A percentile compares a stretch with the other conserved stretches of the same genome.
These are phyloP conservation scores for Colletotrichum chlorophyti DNA, from an alignment of 2,329 filamentous ascomycete species.

Conservation along the genomic window DNA sequence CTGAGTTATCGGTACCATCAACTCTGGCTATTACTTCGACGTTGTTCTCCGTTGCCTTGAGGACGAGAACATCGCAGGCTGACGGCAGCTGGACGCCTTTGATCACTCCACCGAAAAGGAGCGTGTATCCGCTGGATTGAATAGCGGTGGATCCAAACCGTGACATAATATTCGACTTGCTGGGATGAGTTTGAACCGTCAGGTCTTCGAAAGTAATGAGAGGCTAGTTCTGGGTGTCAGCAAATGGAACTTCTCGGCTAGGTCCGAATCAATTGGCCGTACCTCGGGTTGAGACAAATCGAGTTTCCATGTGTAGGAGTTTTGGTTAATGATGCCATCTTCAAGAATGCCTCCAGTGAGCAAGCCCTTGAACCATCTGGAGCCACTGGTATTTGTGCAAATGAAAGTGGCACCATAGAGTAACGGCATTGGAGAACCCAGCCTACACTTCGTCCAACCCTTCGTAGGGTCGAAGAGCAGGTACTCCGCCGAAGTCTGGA, in stretches of 20 bases:
- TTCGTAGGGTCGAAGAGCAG: slow-evolving; percentile 56
- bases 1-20: slow-evolving; percentile 38
- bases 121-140: slow-evolving; percentile 34
- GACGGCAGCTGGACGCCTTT: slow-evolving; percentile 48
- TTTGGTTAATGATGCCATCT: slow-evolving; percentile 67
- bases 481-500: slow-evolving; percentile 56
- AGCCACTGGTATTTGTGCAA: slow-evolving; percentile 32
- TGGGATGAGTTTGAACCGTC: background rate
- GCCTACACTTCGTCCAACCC: slow-evolving; percentile 55
- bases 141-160: slow-evolving; percentile 53
- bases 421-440: slow-evolving; percentile 41
- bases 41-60: slow-evolving; percentile 34
- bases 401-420: slow-evolving; percentile 53
- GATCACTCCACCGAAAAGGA: slow-evolving; percentile 52
- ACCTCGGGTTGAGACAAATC: slow-evolving; percentile 46
- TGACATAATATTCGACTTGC: slow-evolving; percentile 30
- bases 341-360: slow-evolving; percentile 74
- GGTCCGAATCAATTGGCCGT: slow-evolving; percentile 29
- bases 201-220: background rate
- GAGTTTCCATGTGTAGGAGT: slow-evolving; percentile 71
- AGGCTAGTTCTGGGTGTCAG: background rate
- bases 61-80: slow-evolving; percentile 57
- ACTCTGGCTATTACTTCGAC: slow-evolving; percentile 45
- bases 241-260: background rate
- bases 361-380: slow-evolving; percentile 60